These are phyloP conservation scores for Aspergillus niger DNA, from an alignment of 2,329 filamentous ascomycete species.

Conservation along the genomic window DNA sequence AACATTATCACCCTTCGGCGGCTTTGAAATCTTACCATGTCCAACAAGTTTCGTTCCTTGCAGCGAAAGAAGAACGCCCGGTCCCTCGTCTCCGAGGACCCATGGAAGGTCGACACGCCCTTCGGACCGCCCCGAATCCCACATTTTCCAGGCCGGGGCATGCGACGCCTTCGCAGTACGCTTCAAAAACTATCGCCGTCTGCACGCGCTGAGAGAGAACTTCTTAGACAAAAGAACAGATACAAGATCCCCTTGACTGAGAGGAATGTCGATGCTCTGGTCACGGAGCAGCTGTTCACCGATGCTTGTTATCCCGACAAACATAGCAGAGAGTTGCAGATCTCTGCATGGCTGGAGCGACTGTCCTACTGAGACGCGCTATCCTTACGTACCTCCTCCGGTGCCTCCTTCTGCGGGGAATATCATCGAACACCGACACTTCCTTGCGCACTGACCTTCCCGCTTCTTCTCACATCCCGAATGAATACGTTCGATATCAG, in stretches of 20 bases:
- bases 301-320: slow-evolving; percentile 63
- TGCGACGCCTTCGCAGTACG: slow-evolving; percentile 38
- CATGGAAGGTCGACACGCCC: slow-evolving; percentile 35
- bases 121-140: slow-evolving; percentile 35
- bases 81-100: slow-evolving; percentile 29
- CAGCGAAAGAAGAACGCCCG: slow-evolving; percentile 27
- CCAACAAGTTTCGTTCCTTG: slow-evolving; percentile 19
- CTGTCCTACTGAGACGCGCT: slow-evolving; percentile 63
- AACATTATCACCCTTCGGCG: neutral
- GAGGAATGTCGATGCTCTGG: slow-evolving; percentile 39
- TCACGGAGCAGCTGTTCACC: slow-evolving; percentile 35
- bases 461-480: neutral
- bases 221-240: slow-evolving; percentile 39
- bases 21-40: slow-evolving; percentile 13
- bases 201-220: slow-evolving; percentile 37
- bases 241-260: slow-evolving; percentile 39
- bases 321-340: slow-evolving; percentile 62
- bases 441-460: neutral
- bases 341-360: slow-evolving; percentile 75
- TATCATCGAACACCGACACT: neutral
- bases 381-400: neutral
- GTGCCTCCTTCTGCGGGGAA: neutral
- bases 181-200: slow-evolving; percentile 37
- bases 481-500: no score
- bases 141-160: slow-evolving; percentile 32